phyloP scores from a whole-genome alignment of 805 yeast genomes.

The Saccharomycopsis selenospora region DNA sequence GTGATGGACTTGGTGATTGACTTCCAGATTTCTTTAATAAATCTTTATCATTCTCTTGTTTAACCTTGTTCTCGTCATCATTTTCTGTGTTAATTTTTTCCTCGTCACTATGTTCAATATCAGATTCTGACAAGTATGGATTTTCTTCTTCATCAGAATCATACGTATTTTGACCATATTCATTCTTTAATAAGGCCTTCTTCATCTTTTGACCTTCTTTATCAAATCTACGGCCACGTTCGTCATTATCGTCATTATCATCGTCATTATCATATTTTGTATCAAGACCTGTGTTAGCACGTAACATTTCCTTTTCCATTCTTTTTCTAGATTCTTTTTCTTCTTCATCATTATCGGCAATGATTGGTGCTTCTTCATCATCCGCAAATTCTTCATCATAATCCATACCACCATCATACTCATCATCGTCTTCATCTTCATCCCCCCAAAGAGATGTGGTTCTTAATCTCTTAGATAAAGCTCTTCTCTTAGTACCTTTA shows the following conservation, averaged over 20 bases:
- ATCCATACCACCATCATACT: slow-evolving; percentile 71
- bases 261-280: slow-evolving; percentile 52
- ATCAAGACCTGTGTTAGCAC: slow-evolving; percentile 59
- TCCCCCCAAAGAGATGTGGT: slow-evolving; percentile 23
- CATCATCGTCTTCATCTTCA: slow-evolving; percentile 33
- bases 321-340: slow-evolving; percentile 81
- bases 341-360: slow-evolving; percentile 95
- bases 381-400: slow-evolving; percentile 96
- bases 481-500: slow-evolving; percentile 35
- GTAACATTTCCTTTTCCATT: slow-evolving; percentile 76
- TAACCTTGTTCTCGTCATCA: slow-evolving; percentile 25
- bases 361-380: slow-evolving; percentile 97
- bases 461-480: background rate
- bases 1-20: slow-evolving; percentile 26
- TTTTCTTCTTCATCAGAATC: slow-evolving; percentile 82
- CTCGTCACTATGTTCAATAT: slow-evolving; percentile 47
- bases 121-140: slow-evolving; percentile 74
- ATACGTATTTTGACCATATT: slow-evolving; percentile 50
- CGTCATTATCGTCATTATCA: slow-evolving; percentile 55
- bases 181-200: slow-evolving; percentile 71
- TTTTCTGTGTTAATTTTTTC: slow-evolving; percentile 30
- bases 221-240: slow-evolving; percentile 72
- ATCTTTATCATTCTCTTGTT: slow-evolving; percentile 34
- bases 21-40: slow-evolving; percentile 30
- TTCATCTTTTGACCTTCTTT: slow-evolving; percentile 84